Evolutionary conservation across 1,284 basidiomycete genomes (phyloP).

Genomic region (Phaffia rhodozyma): DNA sequence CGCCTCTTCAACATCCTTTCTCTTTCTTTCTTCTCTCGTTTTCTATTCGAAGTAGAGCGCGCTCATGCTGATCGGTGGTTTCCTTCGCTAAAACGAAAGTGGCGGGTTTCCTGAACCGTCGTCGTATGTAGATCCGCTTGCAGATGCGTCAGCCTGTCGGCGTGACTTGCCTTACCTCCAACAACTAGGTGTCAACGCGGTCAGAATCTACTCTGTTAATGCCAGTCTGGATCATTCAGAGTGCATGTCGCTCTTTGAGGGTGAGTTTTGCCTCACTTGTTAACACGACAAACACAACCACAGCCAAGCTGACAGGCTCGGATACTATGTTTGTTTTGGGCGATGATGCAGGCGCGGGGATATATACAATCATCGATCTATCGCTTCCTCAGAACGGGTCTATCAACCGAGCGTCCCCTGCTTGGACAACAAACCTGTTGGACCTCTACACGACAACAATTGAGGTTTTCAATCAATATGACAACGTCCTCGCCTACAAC

Average conservation of each 20-base stretch:
- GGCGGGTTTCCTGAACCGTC: constrained; percentile 56
- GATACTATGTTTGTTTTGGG: neutral
- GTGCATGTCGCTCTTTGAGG: constrained; percentile 67
- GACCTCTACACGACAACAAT: constrained; percentile 68
- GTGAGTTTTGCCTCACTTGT: constrained; percentile 37
- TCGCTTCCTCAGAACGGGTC: constrained; percentile 53
- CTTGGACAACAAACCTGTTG: constrained; percentile 74
- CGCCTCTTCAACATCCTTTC: neutral
- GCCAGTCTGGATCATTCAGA: constrained; percentile 66
- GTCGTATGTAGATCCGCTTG: constrained; percentile 52
- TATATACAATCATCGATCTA: constrained; percentile 16
- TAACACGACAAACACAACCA: too few relatives aligned
- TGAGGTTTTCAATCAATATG: constrained; percentile 62
- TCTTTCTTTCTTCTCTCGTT: neutral
- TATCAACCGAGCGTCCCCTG: constrained; percentile 59
- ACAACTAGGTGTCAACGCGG: constrained; percentile 42
- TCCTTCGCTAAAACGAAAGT: constrained; percentile 18
- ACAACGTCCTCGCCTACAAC: constrained; percentile 61
- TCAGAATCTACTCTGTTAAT: constrained; percentile 77
- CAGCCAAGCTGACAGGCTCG: too few relatives aligned
- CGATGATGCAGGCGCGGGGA: constrained; percentile 34
- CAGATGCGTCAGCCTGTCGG: constrained; percentile 53
- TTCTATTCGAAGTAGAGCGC: neutral
- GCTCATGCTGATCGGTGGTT: too few relatives aligned
- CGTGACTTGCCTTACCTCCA: constrained; percentile 68